phyloP scores from a whole-genome alignment of 192 early-diverging fungal species.

The Linnemannia elongata region DNA sequence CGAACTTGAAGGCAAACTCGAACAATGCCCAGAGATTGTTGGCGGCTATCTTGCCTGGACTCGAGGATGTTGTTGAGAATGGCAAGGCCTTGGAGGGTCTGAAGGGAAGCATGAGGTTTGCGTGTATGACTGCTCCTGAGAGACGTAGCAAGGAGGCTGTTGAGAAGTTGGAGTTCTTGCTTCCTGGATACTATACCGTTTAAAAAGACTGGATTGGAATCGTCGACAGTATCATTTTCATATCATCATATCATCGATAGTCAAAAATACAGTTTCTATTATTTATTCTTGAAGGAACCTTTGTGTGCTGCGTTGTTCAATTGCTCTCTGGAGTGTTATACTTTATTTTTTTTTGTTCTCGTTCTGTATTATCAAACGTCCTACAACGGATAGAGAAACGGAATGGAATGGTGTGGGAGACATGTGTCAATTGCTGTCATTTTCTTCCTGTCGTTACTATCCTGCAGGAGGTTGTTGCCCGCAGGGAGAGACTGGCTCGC shows the following conservation, averaged over 20 bases:
- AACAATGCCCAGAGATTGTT: conserved; percentile 88
- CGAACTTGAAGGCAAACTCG: conserved; percentile 88
- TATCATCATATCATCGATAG: no score
- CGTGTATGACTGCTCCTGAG: conserved; percentile 85
- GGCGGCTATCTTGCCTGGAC: conserved; percentile 79
- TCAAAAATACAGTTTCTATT: background rate
- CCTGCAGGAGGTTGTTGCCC: background rate
- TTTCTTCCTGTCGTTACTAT: background rate
- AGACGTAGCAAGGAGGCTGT: conserved; percentile 80
- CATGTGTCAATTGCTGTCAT: background rate
- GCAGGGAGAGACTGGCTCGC: background rate
- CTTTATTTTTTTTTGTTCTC: no score
- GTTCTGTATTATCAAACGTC: background rate
- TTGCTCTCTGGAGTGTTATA: background rate
- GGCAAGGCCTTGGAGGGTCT: conserved; percentile 70
- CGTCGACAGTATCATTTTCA: background rate
- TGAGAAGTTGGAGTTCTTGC: conserved; percentile 84
- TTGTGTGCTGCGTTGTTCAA: no score
- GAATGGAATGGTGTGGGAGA: background rate
- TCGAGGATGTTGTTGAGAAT: conserved; percentile 73
- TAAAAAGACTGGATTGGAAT: background rate
- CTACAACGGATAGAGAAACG: background rate
- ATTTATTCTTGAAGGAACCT: background rate
- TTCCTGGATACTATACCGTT: conserved; percentile 81
- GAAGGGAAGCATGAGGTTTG: conserved; percentile 86